A percentile compares a stretch with the other conserved stretches of the same genome.
These are phyloP conservation scores for Yamadazyma songkhlaensis DNA, from an alignment of 1,139 yeast species.

Conservation along the genomic window DNA sequence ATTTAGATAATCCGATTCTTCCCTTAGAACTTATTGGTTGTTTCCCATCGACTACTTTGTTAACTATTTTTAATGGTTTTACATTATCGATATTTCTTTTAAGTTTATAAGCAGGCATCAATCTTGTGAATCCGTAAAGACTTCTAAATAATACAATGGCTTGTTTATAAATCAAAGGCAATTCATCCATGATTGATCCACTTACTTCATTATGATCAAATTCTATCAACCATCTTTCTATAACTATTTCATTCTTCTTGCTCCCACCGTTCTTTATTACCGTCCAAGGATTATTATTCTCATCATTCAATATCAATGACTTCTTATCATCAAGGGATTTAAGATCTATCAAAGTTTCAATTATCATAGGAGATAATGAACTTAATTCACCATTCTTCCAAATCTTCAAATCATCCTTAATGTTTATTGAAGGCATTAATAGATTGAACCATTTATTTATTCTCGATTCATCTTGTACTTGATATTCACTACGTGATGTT, in stretches of 20 bases:
- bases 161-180: slow-evolving; percentile 72
- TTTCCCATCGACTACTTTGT: slow-evolving; percentile 72
- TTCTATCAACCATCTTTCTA: slow-evolving; percentile 91
- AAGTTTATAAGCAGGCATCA: slow-evolving; percentile 71
- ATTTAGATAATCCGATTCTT: slow-evolving; percentile 75
- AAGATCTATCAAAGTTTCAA: slow-evolving; percentile 81
- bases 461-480: slow-evolving; percentile 16
- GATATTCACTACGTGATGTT: slow-evolving; percentile 17
- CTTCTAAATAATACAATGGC: slow-evolving; percentile 73
- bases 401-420: slow-evolving; percentile 54
- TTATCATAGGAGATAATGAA: slow-evolving; percentile 69
- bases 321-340: slow-evolving; percentile 59
- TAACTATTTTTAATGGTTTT: slow-evolving; percentile 24
- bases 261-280: slow-evolving; percentile 37
- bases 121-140: slow-evolving; percentile 60
- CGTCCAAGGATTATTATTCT: slow-evolving; percentile 37
- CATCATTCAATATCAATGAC: slow-evolving; percentile 58
- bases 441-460: slow-evolving; percentile 68
- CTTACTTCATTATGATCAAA: slow-evolving; percentile 46
- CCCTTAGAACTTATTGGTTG: slow-evolving; percentile 79
- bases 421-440: slow-evolving; percentile 33
- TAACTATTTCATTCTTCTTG: slow-evolving; percentile 73
- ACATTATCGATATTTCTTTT: slow-evolving; percentile 32
- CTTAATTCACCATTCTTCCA: slow-evolving; percentile 55
- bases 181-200: slow-evolving; percentile 41